Conservation (phyloP, 495 filamentous ascomycete genomes). For the Aspergillus biplanus region DNA sequence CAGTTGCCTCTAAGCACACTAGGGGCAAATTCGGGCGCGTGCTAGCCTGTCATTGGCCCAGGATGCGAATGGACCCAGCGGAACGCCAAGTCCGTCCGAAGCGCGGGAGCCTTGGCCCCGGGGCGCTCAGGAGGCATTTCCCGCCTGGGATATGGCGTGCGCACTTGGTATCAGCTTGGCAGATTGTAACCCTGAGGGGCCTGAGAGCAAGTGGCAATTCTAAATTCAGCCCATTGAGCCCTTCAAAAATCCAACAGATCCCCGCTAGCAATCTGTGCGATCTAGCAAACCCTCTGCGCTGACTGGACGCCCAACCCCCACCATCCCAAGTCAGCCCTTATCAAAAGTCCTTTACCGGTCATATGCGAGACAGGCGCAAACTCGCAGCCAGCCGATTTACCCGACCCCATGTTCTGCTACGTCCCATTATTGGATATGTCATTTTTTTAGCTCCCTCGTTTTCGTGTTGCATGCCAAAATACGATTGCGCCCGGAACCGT, state of each 20-base stretch:
- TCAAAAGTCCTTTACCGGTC: constrained; percentile 6
- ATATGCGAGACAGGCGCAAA: constrained; percentile 1
- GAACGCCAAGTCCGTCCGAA: constrained; percentile 32
- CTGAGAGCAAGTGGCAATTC: constrained; percentile 29
- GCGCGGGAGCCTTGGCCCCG: constrained; percentile 36
- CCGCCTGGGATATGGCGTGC: constrained; percentile 25
- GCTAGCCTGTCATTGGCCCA: constrained; percentile 24
- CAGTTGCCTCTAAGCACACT: constrained; percentile 13
- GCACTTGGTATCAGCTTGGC: constrained; percentile 33
- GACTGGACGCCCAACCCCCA: constrained; percentile 16
- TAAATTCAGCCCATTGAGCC: constrained; percentile 31
- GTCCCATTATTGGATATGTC: constrained; percentile 22
- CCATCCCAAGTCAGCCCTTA: constrained; percentile 9
- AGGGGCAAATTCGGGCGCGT: neutral
- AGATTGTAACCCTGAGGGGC: constrained; percentile 25
- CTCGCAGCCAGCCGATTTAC: constrained; percentile 21
- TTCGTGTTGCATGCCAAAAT: constrained; percentile 14
- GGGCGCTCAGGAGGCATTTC: constrained; percentile 22
- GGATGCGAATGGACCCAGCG: constrained; percentile 24
- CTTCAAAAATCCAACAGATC: constrained; percentile 15
- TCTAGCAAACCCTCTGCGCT: neutral
- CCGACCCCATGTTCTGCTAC: constrained; percentile 20
- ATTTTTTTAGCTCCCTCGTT: constrained; percentile 9
- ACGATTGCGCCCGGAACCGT: constrained; percentile 7
- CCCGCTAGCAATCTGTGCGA: constrained; percentile 5